Evolutionary conservation across 2,329 filamentous ascomycete genomes (phyloP).

Genomic region (Akanthomyces lecanii): DNA sequence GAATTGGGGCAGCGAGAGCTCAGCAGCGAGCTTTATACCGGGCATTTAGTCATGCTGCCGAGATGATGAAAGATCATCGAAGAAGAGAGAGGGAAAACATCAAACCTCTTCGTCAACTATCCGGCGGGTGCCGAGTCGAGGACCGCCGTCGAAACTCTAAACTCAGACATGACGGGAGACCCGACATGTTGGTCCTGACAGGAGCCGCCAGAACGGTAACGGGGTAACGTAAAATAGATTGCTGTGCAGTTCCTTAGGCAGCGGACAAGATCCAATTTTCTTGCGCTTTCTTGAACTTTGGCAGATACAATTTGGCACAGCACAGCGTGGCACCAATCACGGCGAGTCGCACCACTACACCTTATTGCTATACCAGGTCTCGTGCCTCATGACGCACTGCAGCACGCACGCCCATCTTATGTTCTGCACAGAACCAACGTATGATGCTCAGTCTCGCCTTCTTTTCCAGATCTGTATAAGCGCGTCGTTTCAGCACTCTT

Average conservation of each 20-base stretch:
- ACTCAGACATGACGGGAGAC: neutral
- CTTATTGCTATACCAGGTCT: neutral
- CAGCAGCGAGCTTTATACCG: neutral
- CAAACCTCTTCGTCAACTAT: neutral
- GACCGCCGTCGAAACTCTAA: constrained; percentile 4
- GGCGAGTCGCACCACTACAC: neutral
- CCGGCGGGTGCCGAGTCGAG: neutral
- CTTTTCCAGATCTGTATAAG: neutral
- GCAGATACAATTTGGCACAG: neutral
- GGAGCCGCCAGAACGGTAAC: neutral
- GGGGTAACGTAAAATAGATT: neutral
- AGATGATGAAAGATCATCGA: neutral
- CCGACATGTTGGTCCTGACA: constrained; percentile 1
- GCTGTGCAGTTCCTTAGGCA: neutral
- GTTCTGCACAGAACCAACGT: neutral
- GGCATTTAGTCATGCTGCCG: neutral
- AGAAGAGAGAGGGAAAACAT: neutral
- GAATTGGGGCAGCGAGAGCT: neutral
- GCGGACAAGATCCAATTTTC: neutral
- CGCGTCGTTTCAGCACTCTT: neutral
- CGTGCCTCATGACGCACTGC: constrained; percentile 5
- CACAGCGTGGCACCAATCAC: neutral
- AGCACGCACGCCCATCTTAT: neutral
- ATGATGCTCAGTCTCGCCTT: neutral
- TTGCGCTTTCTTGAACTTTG: neutral